Base-by-base conservation (phyloP, 179 eudicot species). In the Pouteria campechiana region DNA sequence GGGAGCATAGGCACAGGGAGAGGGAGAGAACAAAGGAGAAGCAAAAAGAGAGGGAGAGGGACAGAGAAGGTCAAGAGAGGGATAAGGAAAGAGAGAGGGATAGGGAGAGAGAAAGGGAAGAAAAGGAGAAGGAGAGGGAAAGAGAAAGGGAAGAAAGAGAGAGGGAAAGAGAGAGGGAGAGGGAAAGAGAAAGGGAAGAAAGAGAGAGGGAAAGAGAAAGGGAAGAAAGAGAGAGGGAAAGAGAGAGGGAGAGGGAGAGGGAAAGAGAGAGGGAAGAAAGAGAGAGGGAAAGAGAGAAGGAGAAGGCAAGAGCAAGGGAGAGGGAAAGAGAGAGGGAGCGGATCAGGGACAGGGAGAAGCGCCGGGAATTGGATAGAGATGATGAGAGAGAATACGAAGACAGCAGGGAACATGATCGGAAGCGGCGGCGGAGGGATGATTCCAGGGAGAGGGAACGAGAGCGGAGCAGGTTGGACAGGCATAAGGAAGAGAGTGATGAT, bases 381-480 rank as follows among this genome's bases (percentile, higher is more conserved):
- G 78, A 67, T 3, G 88, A 72, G 53, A n/a, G n/a, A n/a, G n/a
- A n/a, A n/a, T n/a, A n/a, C n/a, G 76, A 68, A 40, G 76, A 65
- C 22, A 68, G 61, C 17, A 78, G 61, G 69, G 82, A 68, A 11
- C 67, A 58, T 17, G 94, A 77, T 3, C 68, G 75, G 54, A 89
- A 89, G 58, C 64, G 78, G 55, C 72, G 85, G 29, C 75, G 70
- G 74, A 74, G 70, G 51, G 95, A 79, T 16, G 81, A 85, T 44
- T 35, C 63, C 42, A 58, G 45, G 69, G 75, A 72, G 36, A 65
- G 66, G 46, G 94, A 74, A 17, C 61, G 41, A 23, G 92, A 73
- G 28, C 57, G 60, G 37, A 67, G 58, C 22, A 64, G 68, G 57
- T 50, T 67, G 0, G 67, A 49, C 41, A 73, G 81, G 60, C 76